Evolutionary conservation across 1,284 basidiomycete species (phyloP).

Genomic region (Anthracocystis walkeri): DNA sequence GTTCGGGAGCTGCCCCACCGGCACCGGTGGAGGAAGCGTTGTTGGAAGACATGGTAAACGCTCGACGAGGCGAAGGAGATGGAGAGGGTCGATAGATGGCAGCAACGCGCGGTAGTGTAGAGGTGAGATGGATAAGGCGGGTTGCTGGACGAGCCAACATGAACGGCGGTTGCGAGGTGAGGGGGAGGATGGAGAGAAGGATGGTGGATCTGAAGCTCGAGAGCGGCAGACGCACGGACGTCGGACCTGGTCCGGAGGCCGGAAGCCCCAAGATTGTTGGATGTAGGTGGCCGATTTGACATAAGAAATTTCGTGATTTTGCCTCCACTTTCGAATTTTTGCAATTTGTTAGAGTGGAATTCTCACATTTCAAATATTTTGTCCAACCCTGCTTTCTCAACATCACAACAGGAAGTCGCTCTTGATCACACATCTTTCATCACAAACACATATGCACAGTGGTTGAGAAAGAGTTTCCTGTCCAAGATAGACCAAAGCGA

Average conservation of each 20-base stretch:
- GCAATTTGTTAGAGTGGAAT: too few relatives aligned
- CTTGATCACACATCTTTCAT: too few relatives aligned
- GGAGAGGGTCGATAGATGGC: background rate
- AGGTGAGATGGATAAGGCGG: background rate
- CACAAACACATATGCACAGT: too few relatives aligned
- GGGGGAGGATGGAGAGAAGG: background rate
- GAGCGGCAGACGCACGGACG: background rate
- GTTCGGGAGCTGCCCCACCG: background rate
- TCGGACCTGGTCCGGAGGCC: slow-evolving; percentile 21
- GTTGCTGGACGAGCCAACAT: slow-evolving; percentile 12
- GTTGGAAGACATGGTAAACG: slow-evolving; percentile 10
- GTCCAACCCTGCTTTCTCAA: too few relatives aligned
- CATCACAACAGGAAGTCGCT: too few relatives aligned
- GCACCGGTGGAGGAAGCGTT: background rate
- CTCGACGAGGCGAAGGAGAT: background rate
- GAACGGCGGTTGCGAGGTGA: background rate
- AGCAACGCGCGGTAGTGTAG: too few relatives aligned
- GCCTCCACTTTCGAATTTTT: too few relatives aligned
- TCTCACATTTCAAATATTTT: too few relatives aligned
- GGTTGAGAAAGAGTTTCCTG: too few relatives aligned
- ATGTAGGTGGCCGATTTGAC: slow-evolving; percentile 7
- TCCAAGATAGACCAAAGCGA: background rate
- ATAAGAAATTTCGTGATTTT: background rate
- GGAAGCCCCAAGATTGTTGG: slow-evolving; percentile 1
- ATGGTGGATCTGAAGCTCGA: too few relatives aligned